These are phyloP conservation scores for Pelargonium myrrhifolium DNA, from an alignment of 441 rosid species.

Conservation along the genomic window DNA sequence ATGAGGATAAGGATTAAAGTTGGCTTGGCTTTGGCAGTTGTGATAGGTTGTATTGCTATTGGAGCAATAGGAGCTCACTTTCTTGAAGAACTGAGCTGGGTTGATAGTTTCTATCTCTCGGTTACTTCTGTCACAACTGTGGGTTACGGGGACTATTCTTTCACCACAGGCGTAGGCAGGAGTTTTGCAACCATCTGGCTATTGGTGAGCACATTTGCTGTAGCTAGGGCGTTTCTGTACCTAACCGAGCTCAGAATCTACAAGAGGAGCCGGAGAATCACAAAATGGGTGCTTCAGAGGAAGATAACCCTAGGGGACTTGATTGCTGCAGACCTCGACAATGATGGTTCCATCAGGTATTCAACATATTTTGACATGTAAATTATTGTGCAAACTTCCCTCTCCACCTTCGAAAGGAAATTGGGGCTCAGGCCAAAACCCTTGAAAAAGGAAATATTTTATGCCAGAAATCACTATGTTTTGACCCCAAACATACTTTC, in stretches of 20 bases:
- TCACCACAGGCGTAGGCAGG: constrained; percentile 38
- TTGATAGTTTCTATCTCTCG: constrained; percentile 55
- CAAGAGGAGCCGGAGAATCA: constrained; percentile 44
- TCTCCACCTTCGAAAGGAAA: no score
- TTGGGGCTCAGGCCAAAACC: no score
- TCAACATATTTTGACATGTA: constrained; percentile 12
- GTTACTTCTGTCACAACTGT: constrained; percentile 67
- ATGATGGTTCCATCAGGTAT: constrained; percentile 66
- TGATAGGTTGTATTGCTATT: constrained; percentile 39
- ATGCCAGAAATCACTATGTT: no score
- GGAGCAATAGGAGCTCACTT: constrained; percentile 40
- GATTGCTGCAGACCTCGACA: constrained; percentile 61
- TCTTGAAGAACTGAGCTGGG: constrained; percentile 45
- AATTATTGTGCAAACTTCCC: no score
- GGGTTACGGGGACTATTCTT: constrained; percentile 60
- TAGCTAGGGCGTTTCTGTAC: constrained; percentile 54
- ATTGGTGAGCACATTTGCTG: constrained; percentile 49
- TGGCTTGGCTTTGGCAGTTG: constrained; percentile 44
- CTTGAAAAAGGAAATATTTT: no score
- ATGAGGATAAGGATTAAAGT: constrained; percentile 64
- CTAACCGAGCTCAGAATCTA: constrained; percentile 56
- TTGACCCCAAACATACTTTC: no score
- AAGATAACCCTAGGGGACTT: constrained; percentile 60
- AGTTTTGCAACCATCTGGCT: constrained; percentile 61
- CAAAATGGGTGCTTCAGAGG: constrained; percentile 57